Evolutionary conservation across 352 stramenopile genomes (phyloP), one percentile per base, ranked within the genome.

Genomic region (Pythium oligandrum): DNA sequence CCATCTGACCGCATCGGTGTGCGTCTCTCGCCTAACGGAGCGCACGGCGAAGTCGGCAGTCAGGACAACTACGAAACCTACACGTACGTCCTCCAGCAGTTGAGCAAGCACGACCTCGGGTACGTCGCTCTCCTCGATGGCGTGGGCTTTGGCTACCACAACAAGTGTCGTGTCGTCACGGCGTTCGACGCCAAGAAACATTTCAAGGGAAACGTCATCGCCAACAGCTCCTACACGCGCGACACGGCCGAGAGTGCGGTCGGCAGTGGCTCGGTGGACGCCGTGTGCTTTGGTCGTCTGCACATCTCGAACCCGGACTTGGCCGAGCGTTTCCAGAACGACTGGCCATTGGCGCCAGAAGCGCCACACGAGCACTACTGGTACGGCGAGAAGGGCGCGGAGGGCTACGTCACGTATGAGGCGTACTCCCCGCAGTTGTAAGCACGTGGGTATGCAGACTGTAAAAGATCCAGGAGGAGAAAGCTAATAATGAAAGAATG

Each of bases 41-140:
- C 51, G 12, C 62, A 73, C 32, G 61, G 60, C 45, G 44, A 39
- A 33, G 50, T 51, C 17, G 51, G 55, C 43, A 31, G 12, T 9
- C n/a, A 33, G 4, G 56, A 73, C 45, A 64, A 64, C 35, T 51
- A 45, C 11, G 45, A 55, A 3, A 35, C 66, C 17, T 71, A 57
- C 34, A 50, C 36, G 45, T n/a, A n/a, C n/a, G n/a, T n/a, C n/a
- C n/a, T n/a, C n/a, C n/a, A n/a, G n/a, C n/a, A n/a, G n/a, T n/a
- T 47, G 47, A 43, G 48, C 49, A 48, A 61, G 12, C 38, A 57
- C 36, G 36, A 66, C n/a, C 44, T 71, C 5, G 62, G 42, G 11
- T 71, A 71, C 53, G 35, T 55, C 17, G 47, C 70, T 35, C 32
- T 74, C 4, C 40, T 72, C 7, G 58, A 74, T 33, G 62, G 71